Conservation (phyloP, 2,329 filamentous ascomycete species). For the Xylariaceae sp. region DNA sequence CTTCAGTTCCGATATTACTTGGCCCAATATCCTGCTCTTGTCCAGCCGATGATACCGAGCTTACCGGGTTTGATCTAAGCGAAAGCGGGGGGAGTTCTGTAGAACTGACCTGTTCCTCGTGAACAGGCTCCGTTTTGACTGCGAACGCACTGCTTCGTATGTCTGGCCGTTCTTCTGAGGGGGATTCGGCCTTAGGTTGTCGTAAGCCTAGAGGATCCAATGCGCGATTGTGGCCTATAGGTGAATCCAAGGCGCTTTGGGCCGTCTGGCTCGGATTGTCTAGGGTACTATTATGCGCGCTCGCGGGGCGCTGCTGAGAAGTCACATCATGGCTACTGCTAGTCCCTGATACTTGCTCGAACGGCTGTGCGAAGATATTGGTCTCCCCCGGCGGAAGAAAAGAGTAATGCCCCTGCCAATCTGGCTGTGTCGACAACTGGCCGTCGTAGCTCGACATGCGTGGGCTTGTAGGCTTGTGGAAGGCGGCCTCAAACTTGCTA, state of each 20-base stretch:
- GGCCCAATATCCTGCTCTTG: conserved; percentile 39
- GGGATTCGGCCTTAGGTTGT: conserved; percentile 45
- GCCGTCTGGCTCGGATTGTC: conserved; percentile 65
- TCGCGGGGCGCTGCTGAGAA: conserved; percentile 42
- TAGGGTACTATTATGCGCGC: conserved; percentile 49
- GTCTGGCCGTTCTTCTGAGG: conserved; percentile 41
- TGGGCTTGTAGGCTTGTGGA: conserved; percentile 49
- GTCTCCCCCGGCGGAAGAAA: conserved; percentile 51
- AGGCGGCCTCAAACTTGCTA: conserved; percentile 53
- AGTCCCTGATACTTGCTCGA: conserved; percentile 44
- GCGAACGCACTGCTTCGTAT: conserved; percentile 39
- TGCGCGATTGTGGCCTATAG: conserved; percentile 41
- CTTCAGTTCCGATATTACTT: conserved; percentile 42
- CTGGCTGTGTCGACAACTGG: conserved; percentile 55
- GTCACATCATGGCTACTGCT: conserved; percentile 39
- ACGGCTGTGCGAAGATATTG: conserved; percentile 49
- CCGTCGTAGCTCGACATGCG: conserved; percentile 63
- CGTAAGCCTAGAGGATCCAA: conserved; percentile 47
- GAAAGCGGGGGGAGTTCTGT: conserved; percentile 44
- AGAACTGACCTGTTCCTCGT: conserved; percentile 45
- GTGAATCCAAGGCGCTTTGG: conserved; percentile 34
- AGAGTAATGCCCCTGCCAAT: conserved; percentile 60
- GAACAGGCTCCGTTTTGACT: conserved; percentile 42
- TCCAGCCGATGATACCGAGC: conserved; percentile 43
- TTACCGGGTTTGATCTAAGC: conserved; percentile 45